Evolutionary conservation across 2,329 filamentous ascomycete species (phyloP), one percentile per base, ranked within the genome.

Genomic region (Stagonosporopsis tanaceti): DNA sequence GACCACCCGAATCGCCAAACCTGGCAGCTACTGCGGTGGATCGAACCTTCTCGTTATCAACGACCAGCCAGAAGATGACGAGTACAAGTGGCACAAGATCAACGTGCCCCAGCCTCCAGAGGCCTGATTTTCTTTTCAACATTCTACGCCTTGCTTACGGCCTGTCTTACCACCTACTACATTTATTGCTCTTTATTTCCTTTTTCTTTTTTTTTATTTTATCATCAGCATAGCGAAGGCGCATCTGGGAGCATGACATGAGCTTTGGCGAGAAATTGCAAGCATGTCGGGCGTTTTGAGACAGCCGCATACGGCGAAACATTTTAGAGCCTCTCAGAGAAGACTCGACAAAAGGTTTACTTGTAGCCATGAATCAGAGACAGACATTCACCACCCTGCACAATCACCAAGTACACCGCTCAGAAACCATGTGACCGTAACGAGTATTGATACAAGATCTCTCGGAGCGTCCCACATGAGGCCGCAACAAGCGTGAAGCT

Each of bases 11-110:
- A 76, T 70, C 3, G 84, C 81, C 1, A 76, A 78, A 45, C 82
- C 80, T 25, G 84, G 84, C 27, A 78, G 84, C 57, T 87, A 84
- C 67, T 88, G 86, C 68, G 84, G 83, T 7, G 78, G 81, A 3
- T 75, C 82, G 27, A 81, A 83, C 64, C 77, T 87, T 70, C 79
- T 82, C n/a, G 76, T 82, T 6, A 73, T 83, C 50, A 77, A 76
- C 42, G 74, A 77, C 53, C 65, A 66, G 27, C 67, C 68, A 2
- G 64, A 64, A 37, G 64, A 75, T 47, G 73, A 70, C 22, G 53
- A 71, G 38, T 64, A 67, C 24, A 67, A 70, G 30, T 77, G 75
- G 75, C 64, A 66, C 35, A 71, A 67, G 37, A 70, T 77, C n/a
- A 38, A 47, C 2, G 37, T 67, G 6, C 74, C 75, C 1, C 54